These are phyloP conservation scores for Paracoccidioides lutzii DNA, from an alignment of 2,329 filamentous ascomycete species.

Conservation along the genomic window DNA sequence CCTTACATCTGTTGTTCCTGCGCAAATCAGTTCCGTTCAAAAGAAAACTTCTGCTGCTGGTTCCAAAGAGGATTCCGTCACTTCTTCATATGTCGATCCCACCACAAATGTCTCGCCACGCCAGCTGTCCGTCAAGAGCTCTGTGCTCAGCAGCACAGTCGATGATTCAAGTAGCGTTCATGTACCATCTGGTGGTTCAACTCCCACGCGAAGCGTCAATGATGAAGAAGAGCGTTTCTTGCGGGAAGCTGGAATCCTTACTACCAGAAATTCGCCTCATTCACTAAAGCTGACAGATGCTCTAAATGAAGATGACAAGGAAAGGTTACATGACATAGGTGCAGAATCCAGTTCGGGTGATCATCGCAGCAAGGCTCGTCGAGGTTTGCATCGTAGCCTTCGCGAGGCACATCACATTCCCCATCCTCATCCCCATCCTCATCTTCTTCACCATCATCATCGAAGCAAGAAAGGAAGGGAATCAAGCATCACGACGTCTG, in stretches of 20 bases:
- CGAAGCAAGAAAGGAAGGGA: conserved; percentile 68
- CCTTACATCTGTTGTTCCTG: conserved; percentile 21
- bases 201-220: conserved; percentile 34
- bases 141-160: conserved; percentile 19
- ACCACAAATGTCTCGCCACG: conserved; percentile 20
- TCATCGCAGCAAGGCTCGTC: conserved; percentile 56
- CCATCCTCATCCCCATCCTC: conserved; percentile 38
- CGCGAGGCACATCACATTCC: conserved; percentile 61
- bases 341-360: conserved; percentile 33
- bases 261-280: conserved; percentile 33
- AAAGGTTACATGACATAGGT: conserved; percentile 27
- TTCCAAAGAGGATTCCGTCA: conserved; percentile 18
- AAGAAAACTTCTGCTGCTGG: conserved; percentile 19
- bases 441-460: conserved; percentile 42
- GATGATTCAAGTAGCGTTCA: conserved; percentile 24
- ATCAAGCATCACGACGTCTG: conserved; percentile 46
- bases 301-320: conserved; percentile 32
- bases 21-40: conserved; percentile 17
- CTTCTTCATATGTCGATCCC: conserved; percentile 15
- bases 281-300: conserved; percentile 29
- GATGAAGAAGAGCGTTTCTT: conserved; percentile 56
- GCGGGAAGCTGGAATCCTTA: conserved; percentile 53
- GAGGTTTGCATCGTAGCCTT: conserved; percentile 79
- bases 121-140: conserved; percentile 28
- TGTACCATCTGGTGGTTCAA: conserved; percentile 25